phyloP scores from a whole-genome alignment of 352 stramenopile genomes.

The Phytophthora aleatoria region DNA sequence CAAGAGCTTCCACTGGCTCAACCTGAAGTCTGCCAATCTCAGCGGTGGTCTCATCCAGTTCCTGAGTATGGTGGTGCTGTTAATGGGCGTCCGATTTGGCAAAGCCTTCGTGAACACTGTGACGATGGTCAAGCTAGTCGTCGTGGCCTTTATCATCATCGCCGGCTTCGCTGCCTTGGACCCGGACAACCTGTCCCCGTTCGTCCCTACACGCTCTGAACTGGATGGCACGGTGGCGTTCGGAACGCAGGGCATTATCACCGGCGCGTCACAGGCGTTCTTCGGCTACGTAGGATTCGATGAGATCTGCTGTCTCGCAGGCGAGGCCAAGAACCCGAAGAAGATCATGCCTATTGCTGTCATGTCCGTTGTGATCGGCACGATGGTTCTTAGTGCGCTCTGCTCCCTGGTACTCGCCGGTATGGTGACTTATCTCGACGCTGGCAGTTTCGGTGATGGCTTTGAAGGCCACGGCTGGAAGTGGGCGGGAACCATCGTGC shows the following conservation, averaged over 20 bases:
- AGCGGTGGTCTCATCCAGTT: conserved; percentile 63
- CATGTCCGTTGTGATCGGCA: conserved; percentile 75
- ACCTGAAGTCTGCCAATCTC: conserved; percentile 56
- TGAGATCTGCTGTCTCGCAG: conserved; percentile 91
- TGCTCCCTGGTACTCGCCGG: conserved; percentile 88
- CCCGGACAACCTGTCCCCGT: conserved; percentile 83
- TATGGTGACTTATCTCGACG: conserved; percentile 64
- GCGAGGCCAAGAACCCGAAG: conserved; percentile 77
- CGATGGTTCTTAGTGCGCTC: conserved; percentile 67
- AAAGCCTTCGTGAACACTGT: conserved; percentile 90
- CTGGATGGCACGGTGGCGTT: conserved; percentile 35
- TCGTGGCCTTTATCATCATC: conserved; percentile 92
- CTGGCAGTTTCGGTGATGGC: conserved; percentile 50
- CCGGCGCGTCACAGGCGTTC: conserved; percentile 87
- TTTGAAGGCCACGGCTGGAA: conserved; percentile 53
- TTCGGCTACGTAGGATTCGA: conserved; percentile 96
- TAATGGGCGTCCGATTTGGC: conserved; percentile 82
- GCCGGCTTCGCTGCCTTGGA: conserved; percentile 83
- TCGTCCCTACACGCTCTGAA: conserved; percentile 55
- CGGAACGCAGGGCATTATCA: conserved; percentile 73
- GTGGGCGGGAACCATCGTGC: conserved; percentile 59
- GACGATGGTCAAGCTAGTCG: conserved; percentile 66
- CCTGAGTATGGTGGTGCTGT: conserved; percentile 65
- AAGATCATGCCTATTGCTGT: conserved; percentile 83
- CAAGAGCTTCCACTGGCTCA: conserved; percentile 53